Conservation (phyloP, 257 asterid species). For the Primulina eburnea region DNA sequence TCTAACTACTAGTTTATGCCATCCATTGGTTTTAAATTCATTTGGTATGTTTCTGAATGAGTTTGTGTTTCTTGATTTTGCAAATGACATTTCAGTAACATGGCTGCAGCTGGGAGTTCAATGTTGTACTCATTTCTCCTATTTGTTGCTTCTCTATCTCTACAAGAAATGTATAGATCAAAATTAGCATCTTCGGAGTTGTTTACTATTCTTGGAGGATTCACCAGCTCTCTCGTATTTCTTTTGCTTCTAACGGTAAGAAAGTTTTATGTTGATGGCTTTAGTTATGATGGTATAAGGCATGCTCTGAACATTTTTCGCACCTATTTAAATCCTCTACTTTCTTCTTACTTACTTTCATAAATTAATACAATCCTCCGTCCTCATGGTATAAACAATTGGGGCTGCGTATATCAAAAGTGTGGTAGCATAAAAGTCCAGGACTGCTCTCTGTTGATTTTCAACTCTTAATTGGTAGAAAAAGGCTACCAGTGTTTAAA, state of each 20-base stretch:
- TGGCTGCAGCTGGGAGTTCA: conserved; percentile 89
- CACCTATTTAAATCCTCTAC: background rate
- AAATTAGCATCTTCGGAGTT: conserved; percentile 91
- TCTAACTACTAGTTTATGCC: background rate
- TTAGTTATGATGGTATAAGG: background rate
- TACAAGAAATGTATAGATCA: conserved; percentile 76
- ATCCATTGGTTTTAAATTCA: background rate
- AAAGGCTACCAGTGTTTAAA: background rate
- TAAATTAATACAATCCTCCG: background rate
- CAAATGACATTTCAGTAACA: conserved; percentile 29
- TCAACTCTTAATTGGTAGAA: background rate
- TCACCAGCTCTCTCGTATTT: conserved; percentile 79
- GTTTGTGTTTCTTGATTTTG: background rate
- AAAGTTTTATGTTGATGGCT: background rate
- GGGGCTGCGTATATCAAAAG: background rate
- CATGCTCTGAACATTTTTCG: background rate
- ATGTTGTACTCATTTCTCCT: conserved; percentile 79
- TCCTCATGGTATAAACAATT: no score
- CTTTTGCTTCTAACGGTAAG: conserved; percentile 68
- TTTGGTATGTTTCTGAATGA: conserved; percentile 4
- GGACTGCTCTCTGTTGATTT: background rate
- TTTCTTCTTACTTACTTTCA: no score
- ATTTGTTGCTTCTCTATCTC: conserved; percentile 66
- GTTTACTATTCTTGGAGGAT: conserved; percentile 90
- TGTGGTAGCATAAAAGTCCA: background rate